Conservation (phyloP, 768 basidiomycete genomes). For the Boletales sp. region DNA sequence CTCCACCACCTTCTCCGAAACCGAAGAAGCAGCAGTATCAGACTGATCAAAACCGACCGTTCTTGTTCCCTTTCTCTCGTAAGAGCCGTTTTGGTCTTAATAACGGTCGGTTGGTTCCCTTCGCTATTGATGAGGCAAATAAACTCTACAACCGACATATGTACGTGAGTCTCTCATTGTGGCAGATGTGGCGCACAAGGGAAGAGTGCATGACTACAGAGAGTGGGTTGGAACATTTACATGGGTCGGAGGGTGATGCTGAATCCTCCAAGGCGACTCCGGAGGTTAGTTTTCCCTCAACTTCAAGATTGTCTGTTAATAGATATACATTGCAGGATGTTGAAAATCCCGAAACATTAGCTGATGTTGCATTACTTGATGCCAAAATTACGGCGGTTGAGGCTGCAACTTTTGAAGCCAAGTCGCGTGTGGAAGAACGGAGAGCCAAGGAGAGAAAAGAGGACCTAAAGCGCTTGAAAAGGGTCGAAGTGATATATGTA, state of each 20-base stretch:
- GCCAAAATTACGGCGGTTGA: conserved; percentile 69
- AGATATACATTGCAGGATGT: conserved; percentile 40
- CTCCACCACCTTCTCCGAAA: conserved; percentile 80
- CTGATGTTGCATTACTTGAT: conserved; percentile 70
- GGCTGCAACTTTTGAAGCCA: conserved; percentile 46
- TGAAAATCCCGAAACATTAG: conserved; percentile 60
- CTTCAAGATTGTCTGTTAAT: not conserved
- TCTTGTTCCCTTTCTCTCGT: conserved; percentile 93
- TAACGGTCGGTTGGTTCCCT: conserved; percentile 76
- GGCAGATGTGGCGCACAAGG: conserved; percentile 93
- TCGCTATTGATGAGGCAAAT: conserved; percentile 95
- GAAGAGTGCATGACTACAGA: conserved; percentile 95
- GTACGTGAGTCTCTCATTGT: conserved; percentile 82
- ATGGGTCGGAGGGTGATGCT: conserved; percentile 57
- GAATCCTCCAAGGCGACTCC: conserved; percentile 48
- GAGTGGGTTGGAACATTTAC: conserved; percentile 82
- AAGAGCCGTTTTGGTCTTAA: conserved; percentile 43
- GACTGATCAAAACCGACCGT: conserved; percentile 91
- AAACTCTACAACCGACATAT: conserved; percentile 85
- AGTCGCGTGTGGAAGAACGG: conserved; percentile 50
- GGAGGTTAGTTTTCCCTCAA: conserved; percentile 31
- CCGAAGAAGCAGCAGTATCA: conserved; percentile 99
- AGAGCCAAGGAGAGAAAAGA: conserved; percentile 66
- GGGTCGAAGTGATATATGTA: conserved; percentile 94
- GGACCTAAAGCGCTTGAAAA: conserved; percentile 81